Conservation (phyloP, 345 rosid genomes). For the Populus pruinosa region DNA sequence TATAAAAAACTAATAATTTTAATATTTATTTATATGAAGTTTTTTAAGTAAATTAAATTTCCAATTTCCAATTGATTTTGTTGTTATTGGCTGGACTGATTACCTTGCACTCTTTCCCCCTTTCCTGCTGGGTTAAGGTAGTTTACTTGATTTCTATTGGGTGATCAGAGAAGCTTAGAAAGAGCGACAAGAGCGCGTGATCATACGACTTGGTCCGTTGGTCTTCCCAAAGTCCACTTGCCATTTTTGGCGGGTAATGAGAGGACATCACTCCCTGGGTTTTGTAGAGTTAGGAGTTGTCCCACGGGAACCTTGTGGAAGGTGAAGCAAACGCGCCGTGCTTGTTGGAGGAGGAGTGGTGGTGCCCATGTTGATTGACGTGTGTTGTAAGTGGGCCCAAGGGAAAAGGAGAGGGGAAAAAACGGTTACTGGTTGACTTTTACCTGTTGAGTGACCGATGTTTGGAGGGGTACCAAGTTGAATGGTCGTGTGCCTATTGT, state of each 20-base stretch:
- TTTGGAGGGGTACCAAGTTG: neutral
- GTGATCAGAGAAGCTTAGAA: neutral
- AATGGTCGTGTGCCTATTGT: too few species aligned
- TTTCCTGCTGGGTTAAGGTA: neutral
- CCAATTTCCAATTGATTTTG: neutral
- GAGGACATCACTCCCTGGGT: neutral
- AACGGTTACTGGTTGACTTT: neutral
- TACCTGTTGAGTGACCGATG: neutral
- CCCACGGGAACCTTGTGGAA: neutral
- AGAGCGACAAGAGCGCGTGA: conserved; percentile 7
- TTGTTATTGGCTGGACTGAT: neutral
- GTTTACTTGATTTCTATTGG: neutral
- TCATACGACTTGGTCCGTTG: neutral
- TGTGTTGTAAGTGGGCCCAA: neutral
- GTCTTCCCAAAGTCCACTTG: neutral
- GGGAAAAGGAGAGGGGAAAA: neutral
- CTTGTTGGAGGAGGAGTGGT: neutral
- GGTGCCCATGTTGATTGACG: neutral
- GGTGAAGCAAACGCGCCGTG: neutral
- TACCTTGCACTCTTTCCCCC: neutral
- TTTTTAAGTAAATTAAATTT: neutral
- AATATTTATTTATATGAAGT: neutral
- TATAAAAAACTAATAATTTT: too few species aligned
- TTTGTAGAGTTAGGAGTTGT: neutral
- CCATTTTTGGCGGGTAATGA: neutral